phyloP scores from a whole-genome alignment of 2,329 filamentous ascomycete species.

The Cladosporium sp. region DNA sequence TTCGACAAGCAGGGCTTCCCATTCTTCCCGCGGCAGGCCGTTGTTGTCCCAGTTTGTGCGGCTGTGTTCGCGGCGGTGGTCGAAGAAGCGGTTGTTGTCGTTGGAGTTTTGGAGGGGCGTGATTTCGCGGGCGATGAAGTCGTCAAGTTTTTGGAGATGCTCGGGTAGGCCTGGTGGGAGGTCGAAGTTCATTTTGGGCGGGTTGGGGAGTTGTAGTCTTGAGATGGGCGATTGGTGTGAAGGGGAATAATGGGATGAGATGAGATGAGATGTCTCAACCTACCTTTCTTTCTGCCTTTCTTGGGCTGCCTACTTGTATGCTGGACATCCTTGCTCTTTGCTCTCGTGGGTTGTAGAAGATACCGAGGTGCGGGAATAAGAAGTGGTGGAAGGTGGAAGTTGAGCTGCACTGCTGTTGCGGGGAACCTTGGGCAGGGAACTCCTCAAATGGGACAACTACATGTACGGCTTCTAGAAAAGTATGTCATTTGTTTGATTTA shows the following conservation, averaged over 20 bases:
- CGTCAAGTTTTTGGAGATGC: constrained; percentile 49
- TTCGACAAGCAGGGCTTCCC: constrained; percentile 52
- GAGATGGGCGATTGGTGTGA: no score
- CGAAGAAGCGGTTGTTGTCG: constrained; percentile 62
- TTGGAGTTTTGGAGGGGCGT: constrained; percentile 50
- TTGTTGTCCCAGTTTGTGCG: constrained; percentile 57
- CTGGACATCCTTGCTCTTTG: neutral
- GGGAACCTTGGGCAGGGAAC: no score
- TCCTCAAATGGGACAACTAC: no score
- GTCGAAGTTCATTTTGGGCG: constrained; percentile 49
- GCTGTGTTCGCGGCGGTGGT: constrained; percentile 58
- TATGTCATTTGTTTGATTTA: no score
- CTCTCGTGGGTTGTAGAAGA: no score
- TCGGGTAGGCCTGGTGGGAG: constrained; percentile 48
- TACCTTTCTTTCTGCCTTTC: no score
- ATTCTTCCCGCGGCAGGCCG: constrained; percentile 54
- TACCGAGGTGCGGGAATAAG: no score
- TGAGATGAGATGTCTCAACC: neutral
- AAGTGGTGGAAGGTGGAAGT: no score
- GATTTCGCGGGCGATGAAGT: constrained; percentile 53
- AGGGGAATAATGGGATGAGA: neutral
- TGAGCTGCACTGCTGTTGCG: no score
- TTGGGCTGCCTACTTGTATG: no score
- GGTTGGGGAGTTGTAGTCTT: no score
- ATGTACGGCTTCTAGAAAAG: no score